Conservation (phyloP, 306 rosid species). For the Dryas alaskensis region DNA sequence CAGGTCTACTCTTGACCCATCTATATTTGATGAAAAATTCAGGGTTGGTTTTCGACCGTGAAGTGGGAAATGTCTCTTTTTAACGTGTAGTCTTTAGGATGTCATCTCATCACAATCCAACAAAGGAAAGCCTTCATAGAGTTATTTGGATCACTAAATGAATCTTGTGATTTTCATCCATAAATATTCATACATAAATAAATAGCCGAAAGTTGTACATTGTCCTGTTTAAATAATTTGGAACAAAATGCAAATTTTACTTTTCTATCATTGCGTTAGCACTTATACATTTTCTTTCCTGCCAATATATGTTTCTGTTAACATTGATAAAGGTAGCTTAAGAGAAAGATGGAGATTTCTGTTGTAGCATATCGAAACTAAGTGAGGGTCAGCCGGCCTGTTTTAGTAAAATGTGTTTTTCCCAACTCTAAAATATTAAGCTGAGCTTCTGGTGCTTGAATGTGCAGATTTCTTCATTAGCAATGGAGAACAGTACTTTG, state of each 20-base stretch:
- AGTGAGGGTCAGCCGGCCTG: background rate
- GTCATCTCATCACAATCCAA: too few relatives aligned
- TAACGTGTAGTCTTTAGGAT: too few relatives aligned
- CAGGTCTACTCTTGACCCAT: conserved; percentile 49
- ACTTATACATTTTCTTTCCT: background rate
- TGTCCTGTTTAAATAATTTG: background rate
- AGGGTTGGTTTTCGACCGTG: background rate
- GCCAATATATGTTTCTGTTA: background rate
- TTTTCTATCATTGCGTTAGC: background rate
- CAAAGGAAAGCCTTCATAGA: too few relatives aligned
- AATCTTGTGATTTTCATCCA: too few relatives aligned
- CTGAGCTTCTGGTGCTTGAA: conserved; percentile 20
- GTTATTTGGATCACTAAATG: too few relatives aligned
- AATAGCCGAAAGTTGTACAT: background rate
- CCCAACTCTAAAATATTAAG: background rate
- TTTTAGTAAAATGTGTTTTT: background rate
- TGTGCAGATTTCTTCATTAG: conserved; percentile 67
- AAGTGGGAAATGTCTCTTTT: too few relatives aligned
- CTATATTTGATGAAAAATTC: conserved; percentile 7
- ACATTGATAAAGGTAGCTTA: background rate
- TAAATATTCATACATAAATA: too few relatives aligned
- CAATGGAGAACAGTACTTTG: conserved; percentile 67
- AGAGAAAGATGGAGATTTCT: background rate
- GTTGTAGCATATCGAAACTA: background rate
- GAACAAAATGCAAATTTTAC: background rate